Percentiles rank a stretch among this genome's conserved stretches.
These are phyloP conservation scores for Geotrichum phurueaensis DNA, from an alignment of 1,139 yeast genomes.

Conservation along the genomic window DNA sequence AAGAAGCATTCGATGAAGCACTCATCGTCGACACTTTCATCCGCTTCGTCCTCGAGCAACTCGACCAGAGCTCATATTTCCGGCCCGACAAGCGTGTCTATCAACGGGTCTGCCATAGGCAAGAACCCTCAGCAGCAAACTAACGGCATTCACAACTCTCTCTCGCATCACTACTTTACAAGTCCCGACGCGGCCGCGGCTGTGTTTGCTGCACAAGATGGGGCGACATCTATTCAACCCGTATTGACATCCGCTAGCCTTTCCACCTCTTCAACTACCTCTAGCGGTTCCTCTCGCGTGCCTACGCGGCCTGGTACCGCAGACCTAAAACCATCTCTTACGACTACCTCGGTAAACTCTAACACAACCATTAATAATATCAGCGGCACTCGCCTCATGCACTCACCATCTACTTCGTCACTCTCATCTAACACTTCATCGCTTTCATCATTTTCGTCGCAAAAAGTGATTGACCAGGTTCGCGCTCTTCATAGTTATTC, in stretches of 20 bases:
- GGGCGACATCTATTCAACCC: neutral
- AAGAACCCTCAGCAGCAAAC: neutral
- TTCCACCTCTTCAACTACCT: neutral
- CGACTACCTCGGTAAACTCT: neutral
- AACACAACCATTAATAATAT: neutral
- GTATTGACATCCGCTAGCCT: neutral
- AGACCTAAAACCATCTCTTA: neutral
- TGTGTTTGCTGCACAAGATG: neutral
- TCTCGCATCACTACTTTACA: neutral
- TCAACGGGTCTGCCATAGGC: neutral
- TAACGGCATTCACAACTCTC: neutral
- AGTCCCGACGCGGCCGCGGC: neutral
- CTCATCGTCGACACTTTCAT: neutral
- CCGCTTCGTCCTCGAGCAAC: neutral
- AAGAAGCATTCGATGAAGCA: neutral
- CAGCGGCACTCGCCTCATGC: neutral
- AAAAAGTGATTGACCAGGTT: conserved; percentile 21
- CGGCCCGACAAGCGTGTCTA: neutral
- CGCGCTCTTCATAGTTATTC: conserved; percentile 55
- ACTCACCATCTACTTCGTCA: conserved; percentile 3
- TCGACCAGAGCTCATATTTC: conserved; percentile 2
- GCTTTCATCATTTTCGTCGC: conserved; percentile 1
- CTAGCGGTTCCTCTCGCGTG: neutral
- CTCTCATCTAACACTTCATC: conserved; percentile 3
- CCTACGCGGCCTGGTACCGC: neutral